Evolutionary conservation across 1,284 basidiomycete species (phyloP), one percentile per base, ranked within the genome.

Genomic region (Erythrobasidium hasegawianum): DNA sequence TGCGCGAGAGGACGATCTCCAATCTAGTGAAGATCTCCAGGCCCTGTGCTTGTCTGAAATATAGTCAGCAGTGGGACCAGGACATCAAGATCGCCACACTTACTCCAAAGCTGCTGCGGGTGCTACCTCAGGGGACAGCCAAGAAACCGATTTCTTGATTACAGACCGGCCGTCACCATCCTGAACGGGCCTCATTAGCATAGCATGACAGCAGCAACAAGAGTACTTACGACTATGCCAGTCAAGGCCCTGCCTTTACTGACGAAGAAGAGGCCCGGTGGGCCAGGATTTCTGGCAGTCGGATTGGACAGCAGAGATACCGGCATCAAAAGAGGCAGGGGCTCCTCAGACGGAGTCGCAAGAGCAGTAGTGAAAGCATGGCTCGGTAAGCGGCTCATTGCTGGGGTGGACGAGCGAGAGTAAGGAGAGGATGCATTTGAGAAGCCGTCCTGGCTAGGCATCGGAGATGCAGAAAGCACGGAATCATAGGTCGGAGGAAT

Each of bases 401-500:
- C 45, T 2, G 68, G 67, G 16, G 53, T 54, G 13, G 52, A 20
- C 40, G 52, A 33, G 13, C 67, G 39, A 10, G 27, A 65, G n/a
- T 14, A 22, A 14, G 38, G 43, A 3, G 45, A n/a, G 11, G 57
- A 7, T 18, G 56, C 5, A 29, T 47, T 22, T 10, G 57, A 13
- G 26, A 40, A 45, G 13, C 47, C 38, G 20, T 40, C 22, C n/a
- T 47, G 26, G 0, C 33, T 38, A 11, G 54, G 53, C 16, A 33
- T 29, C 9, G 64, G 57, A 1, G 68, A 57, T 4, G 53, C 57
- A 1, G 70, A 49, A 9, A 68, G 82, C 64, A 89, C 77, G 77
- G 90, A 89, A 39, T 85, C 81, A 76, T 92, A 92, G 67, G 89
- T 89, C 0, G 89, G 89, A 24, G 89, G 89, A 64, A 92, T 92